Percentiles rank a stretch among this genome's conserved stretches.
Evolutionary conservation across 495 filamentous ascomycete species (phyloP).

Genomic region (Thozetella sp.): DNA sequence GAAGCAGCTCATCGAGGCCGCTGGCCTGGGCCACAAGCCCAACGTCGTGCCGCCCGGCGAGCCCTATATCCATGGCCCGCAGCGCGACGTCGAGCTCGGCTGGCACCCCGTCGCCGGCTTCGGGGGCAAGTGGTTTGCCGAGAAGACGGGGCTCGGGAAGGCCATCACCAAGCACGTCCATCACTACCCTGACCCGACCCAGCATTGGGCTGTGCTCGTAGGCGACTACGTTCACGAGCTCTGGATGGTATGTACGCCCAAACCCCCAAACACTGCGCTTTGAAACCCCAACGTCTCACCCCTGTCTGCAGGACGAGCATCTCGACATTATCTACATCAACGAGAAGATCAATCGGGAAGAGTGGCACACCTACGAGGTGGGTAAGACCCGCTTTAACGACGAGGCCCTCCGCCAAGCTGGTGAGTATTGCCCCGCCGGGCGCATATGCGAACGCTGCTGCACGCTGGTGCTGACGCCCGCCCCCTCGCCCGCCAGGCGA

Average conservation of each 20-base stretch:
- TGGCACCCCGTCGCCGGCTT: conserved; percentile 49
- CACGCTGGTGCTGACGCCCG: background rate
- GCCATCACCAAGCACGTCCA: conserved; percentile 40
- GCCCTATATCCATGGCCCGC: conserved; percentile 22
- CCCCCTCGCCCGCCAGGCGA: conserved; percentile 23
- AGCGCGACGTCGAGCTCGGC: conserved; percentile 38
- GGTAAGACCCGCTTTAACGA: conserved; percentile 49
- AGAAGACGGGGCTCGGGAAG: conserved; percentile 41
- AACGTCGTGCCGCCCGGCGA: conserved; percentile 36
- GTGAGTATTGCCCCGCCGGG: conserved; percentile 18
- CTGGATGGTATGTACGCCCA: conserved; percentile 28
- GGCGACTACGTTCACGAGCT: conserved; percentile 46
- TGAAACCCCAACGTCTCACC: background rate
- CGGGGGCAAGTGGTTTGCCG: conserved; percentile 42
- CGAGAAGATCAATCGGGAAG: conserved; percentile 23
- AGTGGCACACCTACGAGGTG: conserved; percentile 40
- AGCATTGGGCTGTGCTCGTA: conserved; percentile 51
- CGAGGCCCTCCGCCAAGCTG: conserved; percentile 41
- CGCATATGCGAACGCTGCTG: background rate
- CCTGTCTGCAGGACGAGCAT: conserved; percentile 41
- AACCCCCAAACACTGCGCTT: background rate
- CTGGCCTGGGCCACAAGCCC: conserved; percentile 41
- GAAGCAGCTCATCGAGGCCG: conserved; percentile 32
- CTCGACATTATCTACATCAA: conserved; percentile 48
- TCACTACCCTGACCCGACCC: conserved; percentile 47